Evolutionary conservation across 768 basidiomycete species (phyloP).

Genomic region (Hebeloma cylindrosporum): DNA sequence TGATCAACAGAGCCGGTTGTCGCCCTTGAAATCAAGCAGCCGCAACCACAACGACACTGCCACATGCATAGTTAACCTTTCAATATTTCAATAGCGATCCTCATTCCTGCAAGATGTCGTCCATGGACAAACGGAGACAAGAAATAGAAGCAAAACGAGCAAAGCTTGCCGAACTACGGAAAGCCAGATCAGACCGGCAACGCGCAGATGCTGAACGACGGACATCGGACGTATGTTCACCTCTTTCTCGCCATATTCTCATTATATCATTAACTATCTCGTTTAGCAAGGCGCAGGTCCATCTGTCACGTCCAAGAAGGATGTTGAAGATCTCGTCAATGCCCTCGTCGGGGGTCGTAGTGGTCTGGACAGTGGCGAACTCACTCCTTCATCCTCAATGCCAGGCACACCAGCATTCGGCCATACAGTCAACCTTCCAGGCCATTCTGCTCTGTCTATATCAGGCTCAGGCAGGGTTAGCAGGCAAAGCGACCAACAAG

Average conservation of each 20-base stretch:
- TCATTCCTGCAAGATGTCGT: slow-evolving; percentile 12
- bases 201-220: slow-evolving; percentile 49
- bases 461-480: slow-evolving; percentile 65
- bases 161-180: slow-evolving; percentile 82
- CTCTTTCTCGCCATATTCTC: not conserved
- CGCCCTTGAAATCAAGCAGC: slow-evolving; percentile 12
- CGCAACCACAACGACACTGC: slow-evolving; percentile 10
- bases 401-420: slow-evolving; percentile 66
- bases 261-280: not conserved
- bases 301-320: slow-evolving; percentile 41
- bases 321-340: slow-evolving; percentile 74
- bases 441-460: slow-evolving; percentile 32
- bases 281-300: slow-evolving; percentile 11
- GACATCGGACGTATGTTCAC: slow-evolving; percentile 34
- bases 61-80: not conserved
- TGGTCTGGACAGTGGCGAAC: slow-evolving; percentile 57
- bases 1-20: slow-evolving; percentile 2
- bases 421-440: slow-evolving; percentile 36
- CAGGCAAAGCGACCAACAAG: slow-evolving; percentile 63
- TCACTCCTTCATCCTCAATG: slow-evolving; percentile 70
- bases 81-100: not conserved
- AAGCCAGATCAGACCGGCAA: slow-evolving; percentile 72
- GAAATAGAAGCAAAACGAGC: slow-evolving; percentile 91
- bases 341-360: slow-evolving; percentile 50
- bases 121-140: slow-evolving; percentile 70